Percentiles rank a stretch among this genome's conserved stretches.
Conservation (phyloP, 2,329 filamentous ascomycete species). For the Onygenales sp. region DNA sequence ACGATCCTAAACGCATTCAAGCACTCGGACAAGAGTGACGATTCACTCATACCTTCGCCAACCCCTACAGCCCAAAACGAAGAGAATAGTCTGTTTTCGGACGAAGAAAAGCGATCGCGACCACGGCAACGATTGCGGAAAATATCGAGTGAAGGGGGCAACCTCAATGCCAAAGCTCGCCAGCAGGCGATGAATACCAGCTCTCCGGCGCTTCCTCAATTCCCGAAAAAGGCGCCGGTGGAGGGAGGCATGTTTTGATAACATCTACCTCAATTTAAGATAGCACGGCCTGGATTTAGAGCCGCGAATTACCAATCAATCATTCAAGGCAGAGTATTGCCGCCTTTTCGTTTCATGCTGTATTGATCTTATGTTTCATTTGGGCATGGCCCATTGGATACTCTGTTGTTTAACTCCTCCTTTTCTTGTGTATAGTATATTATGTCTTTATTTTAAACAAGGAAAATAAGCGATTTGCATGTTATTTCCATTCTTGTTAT, state of each 20-base stretch:
- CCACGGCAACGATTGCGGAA: constrained; percentile 37
- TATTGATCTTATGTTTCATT: constrained; percentile 3
- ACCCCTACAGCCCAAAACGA: constrained; percentile 15
- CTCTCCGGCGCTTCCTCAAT: constrained; percentile 23
- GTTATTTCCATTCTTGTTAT: neutral
- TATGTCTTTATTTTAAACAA: neutral
- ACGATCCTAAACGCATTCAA: constrained; percentile 31
- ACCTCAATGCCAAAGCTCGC: constrained; percentile 36
- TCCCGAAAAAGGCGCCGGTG: constrained; percentile 20
- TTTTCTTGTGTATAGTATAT: neutral
- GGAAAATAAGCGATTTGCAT: neutral
- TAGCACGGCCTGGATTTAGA: constrained; percentile 4
- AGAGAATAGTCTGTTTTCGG: constrained; percentile 35
- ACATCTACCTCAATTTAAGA: neutral
- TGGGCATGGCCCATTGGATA: neutral
- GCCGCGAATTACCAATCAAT: constrained; percentile 4
- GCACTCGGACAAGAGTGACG: constrained; percentile 23
- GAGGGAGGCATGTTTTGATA: constrained; percentile 31
- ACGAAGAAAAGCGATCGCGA: constrained; percentile 29
- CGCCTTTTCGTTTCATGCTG: neutral
- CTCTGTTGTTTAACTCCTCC: neutral
- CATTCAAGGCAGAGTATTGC: neutral
- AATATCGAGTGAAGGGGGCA: constrained; percentile 41
- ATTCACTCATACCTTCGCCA: constrained; percentile 14
- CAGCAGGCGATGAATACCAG: constrained; percentile 26